Conservation (phyloP, 805 yeast genomes). For the Yarrowia deformans region DNA sequence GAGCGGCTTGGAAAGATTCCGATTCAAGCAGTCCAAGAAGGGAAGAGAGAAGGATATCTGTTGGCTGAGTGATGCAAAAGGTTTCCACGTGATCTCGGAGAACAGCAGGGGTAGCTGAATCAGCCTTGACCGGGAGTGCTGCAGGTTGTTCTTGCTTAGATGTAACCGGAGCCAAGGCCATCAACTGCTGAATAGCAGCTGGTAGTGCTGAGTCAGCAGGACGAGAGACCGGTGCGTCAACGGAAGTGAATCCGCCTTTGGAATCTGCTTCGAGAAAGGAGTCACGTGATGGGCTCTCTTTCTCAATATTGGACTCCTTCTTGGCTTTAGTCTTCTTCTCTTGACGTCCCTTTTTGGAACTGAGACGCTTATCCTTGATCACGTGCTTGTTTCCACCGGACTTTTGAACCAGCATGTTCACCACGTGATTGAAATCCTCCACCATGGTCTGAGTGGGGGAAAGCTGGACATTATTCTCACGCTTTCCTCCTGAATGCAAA, state of each 20-base stretch:
- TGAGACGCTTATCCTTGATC: not conserved
- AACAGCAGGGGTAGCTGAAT: not conserved
- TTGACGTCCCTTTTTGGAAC: not conserved
- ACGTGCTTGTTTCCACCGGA: not conserved
- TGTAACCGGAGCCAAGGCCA: not conserved
- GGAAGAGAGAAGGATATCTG: not conserved
- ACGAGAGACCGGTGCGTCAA: not conserved
- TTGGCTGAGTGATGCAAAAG: not conserved
- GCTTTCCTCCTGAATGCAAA: not conserved
- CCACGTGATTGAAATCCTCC: not conserved
- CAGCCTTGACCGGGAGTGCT: not conserved
- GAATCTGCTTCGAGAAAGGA: no score
- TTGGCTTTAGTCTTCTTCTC: not conserved
- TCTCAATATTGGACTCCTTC: no score
- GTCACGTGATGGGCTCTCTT: no score
- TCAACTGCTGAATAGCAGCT: not conserved
- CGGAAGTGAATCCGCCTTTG: not conserved
- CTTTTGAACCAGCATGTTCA: not conserved
- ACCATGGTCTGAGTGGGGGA: not conserved
- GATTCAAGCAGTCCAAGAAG: not conserved
- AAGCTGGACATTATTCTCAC: not conserved
- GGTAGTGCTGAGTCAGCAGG: not conserved
- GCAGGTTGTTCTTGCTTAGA: not conserved
- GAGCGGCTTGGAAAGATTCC: not conserved
- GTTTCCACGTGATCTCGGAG: not conserved